phyloP scores from a whole-genome alignment of 805 yeast species.

The Candida stauntonica region DNA sequence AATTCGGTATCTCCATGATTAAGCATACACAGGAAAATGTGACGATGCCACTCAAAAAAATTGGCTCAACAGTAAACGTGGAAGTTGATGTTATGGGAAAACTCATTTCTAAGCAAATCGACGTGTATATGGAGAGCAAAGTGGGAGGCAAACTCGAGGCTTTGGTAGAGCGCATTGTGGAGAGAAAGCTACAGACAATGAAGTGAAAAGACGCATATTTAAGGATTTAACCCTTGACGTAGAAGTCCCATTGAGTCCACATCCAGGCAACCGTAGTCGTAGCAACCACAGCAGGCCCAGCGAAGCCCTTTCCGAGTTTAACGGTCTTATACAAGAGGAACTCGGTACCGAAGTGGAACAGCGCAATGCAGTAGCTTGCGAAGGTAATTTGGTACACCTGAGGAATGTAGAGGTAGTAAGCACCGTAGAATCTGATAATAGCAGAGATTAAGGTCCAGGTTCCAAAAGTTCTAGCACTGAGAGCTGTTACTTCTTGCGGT shows the following conservation, averaged over 20 bases:
- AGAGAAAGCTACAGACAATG: constrained; percentile 40
- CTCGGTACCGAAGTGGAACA: constrained; percentile 77
- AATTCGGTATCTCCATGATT: constrained; percentile 85
- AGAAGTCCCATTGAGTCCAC: constrained; percentile 64
- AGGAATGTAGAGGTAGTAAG: constrained; percentile 64
- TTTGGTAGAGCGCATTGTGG: constrained; percentile 33
- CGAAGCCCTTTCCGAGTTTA: constrained; percentile 78
- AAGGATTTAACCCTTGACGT: constrained; percentile 24
- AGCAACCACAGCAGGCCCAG: constrained; percentile 85
- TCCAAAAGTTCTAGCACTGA: constrained; percentile 96
- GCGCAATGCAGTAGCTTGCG: constrained; percentile 78
- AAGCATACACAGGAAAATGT: constrained; percentile 86
- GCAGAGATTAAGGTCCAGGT: constrained; percentile 94
- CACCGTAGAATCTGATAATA: constrained; percentile 81
- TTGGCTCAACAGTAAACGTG: constrained; percentile 71
- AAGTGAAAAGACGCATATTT: no score
- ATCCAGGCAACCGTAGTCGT: constrained; percentile 77
- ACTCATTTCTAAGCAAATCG: constrained; percentile 82
- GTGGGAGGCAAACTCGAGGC: constrained; percentile 27
- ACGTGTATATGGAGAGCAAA: constrained; percentile 36
- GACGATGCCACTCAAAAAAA: constrained; percentile 56
- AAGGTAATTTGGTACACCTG: constrained; percentile 75
- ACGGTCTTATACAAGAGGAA: constrained; percentile 79
- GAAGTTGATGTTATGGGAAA: constrained; percentile 97
- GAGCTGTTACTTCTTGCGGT: constrained; percentile 55